Evolutionary conservation across 352 stramenopile species (phyloP).

Genomic region (Phytopythium montanum): DNA sequence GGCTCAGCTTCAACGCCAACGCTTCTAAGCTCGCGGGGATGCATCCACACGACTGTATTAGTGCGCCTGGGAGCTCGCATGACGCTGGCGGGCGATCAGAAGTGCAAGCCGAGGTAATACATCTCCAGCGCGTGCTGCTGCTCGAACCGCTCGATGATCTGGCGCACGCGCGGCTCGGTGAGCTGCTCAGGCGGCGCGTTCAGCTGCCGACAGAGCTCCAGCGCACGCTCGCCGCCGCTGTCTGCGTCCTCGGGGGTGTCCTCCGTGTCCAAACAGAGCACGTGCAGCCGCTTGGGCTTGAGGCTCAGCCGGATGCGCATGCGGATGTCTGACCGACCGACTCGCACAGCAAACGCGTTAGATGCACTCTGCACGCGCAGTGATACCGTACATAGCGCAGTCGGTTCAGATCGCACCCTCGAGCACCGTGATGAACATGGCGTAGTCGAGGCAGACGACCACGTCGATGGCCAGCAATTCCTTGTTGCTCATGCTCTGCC

Average conservation of each 20-base stretch:
- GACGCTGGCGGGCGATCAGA: conserved; percentile 11
- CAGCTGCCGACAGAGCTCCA: conserved; percentile 49
- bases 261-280: conserved; percentile 78
- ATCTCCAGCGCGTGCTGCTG: conserved; percentile 31
- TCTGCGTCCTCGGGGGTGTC: conserved; percentile 70
- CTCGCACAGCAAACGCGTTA: background rate
- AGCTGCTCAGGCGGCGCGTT: conserved; percentile 26
- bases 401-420: conserved; percentile 29
- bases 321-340: conserved; percentile 29
- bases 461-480: conserved; percentile 65
- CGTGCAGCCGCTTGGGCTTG: conserved; percentile 51
- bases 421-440: conserved; percentile 71
- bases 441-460: conserved; percentile 80
- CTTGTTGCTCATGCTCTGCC: conserved; percentile 64
- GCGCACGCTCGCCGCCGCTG: conserved; percentile 39
- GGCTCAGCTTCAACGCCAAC: background rate
- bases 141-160: conserved; percentile 41
- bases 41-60: background rate
- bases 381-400: too few species aligned
- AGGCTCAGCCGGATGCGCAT: conserved; percentile 44
- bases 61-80: background rate
- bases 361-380: too few species aligned
- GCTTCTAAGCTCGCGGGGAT: background rate
- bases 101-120: conserved; percentile 49
- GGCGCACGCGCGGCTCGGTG: conserved; percentile 39